Evolutionary conservation across 106 monocot genomes (phyloP).

Genomic region (Agapanthus africanus): DNA sequence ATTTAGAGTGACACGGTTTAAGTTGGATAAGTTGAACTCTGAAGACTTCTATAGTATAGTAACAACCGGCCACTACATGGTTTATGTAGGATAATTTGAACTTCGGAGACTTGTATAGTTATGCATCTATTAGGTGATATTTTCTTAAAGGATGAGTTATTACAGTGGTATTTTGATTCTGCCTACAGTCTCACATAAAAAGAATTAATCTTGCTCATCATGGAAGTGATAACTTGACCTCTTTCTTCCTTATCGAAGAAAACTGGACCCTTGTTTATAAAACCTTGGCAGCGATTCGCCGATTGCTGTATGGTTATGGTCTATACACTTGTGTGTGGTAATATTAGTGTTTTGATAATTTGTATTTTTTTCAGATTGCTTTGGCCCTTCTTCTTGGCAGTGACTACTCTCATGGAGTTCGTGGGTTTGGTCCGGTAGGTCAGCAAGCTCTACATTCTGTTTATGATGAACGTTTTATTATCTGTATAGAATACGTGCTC

Average conservation of each 20-base stretch:
- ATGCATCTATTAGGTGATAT: neutral
- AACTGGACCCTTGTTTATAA: neutral
- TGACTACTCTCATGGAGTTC: slow-evolving; percentile 74
- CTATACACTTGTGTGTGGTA: neutral
- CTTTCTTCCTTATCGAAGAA: neutral
- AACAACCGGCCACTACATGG: too few relatives aligned
- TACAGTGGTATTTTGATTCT: too few relatives aligned
- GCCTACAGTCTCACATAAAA: too few relatives aligned
- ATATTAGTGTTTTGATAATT: neutral
- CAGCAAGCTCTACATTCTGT: too few relatives aligned
- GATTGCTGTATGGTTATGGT: neutral
- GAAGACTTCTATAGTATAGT: too few relatives aligned
- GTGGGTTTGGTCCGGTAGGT: slow-evolving; percentile 70
- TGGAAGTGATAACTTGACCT: neutral
- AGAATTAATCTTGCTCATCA: neutral
- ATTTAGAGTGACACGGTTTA: too few relatives aligned
- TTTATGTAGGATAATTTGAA: neutral
- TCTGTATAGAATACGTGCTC: too few relatives aligned
- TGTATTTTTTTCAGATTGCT: slow-evolving; percentile 52
- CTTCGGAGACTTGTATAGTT: neutral
- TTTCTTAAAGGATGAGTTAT: neutral
- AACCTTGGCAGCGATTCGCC: too few relatives aligned
- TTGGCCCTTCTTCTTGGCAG: slow-evolving; percentile 84
- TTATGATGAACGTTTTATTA: too few relatives aligned
- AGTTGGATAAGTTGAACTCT: too few relatives aligned